A percentile compares a stretch with the other conserved stretches of the same genome.
Conservation (phyloP, 257 asterid species). For the Solanum neorickii region DNA sequence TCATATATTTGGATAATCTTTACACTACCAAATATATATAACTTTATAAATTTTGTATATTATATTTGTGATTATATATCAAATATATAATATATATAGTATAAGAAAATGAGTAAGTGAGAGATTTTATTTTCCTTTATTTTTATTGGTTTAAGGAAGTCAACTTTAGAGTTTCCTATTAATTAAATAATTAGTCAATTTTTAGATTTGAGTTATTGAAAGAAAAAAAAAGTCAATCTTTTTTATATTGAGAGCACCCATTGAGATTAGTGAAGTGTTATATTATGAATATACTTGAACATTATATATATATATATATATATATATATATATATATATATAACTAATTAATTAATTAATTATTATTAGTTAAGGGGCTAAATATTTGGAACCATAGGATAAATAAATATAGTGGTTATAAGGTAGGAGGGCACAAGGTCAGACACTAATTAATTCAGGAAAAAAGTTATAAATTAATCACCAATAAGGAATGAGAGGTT, state of each 20-base stretch:
- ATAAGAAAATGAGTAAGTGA: neutral
- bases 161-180: neutral
- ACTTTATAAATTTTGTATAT: neutral
- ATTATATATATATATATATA: too few species aligned
- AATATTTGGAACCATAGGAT: neutral
- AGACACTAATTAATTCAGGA: neutral
- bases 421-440: neutral
- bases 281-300: neutral
- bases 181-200: neutral
- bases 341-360: too few species aligned
- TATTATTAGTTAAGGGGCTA: neutral
- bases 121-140: neutral
- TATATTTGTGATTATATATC: neutral
- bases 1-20: too few species aligned
- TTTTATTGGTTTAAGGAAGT: neutral
- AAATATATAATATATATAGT: neutral
- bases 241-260: neutral
- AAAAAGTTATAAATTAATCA: neutral
- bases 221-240: neutral
- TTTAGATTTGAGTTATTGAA: neutral
- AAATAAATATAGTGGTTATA: neutral
- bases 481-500: conserved; percentile 1
- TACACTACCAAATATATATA: neutral
- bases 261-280: neutral
- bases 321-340: too few species aligned